Percentiles rank a stretch among this genome's conserved stretches.
phyloP scores from a whole-genome alignment of 441 rosid species.

The Gossypium davidsonii region DNA sequence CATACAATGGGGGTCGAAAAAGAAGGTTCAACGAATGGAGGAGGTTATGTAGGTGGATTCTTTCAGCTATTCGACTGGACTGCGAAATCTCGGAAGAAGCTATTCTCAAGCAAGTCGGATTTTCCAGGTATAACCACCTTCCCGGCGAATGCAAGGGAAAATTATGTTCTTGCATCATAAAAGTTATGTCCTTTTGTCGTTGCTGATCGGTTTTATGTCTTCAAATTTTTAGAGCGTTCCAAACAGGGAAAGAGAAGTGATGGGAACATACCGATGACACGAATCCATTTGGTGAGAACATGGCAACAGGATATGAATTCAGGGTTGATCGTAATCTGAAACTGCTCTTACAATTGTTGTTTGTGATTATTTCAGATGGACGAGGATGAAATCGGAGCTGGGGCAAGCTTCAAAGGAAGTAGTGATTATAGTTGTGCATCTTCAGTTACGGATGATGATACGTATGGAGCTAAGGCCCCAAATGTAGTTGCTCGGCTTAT shows the following conservation, averaged over 20 bases:
- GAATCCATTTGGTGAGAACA: slow-evolving; percentile 38
- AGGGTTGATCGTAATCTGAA: not conserved
- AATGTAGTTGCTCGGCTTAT: slow-evolving; percentile 94
- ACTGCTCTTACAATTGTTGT: slow-evolving; percentile 3
- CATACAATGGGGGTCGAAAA: slow-evolving; percentile 56
- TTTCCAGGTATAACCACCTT: slow-evolving; percentile 35
- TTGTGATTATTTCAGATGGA: slow-evolving; percentile 41
- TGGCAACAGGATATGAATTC: not conserved
- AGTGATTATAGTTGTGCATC: slow-evolving; percentile 87
- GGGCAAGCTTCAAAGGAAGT: slow-evolving; percentile 46
- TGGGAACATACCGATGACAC: slow-evolving; percentile 59
- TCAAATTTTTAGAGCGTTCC: slow-evolving; percentile 31
- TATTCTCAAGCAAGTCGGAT: slow-evolving; percentile 72
- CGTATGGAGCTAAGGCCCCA: slow-evolving; percentile 70
- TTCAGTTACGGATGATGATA: slow-evolving; percentile 84
- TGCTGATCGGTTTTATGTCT: slow-evolving; percentile 10
- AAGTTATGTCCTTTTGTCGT: slow-evolving; percentile 6
- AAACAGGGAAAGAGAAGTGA: slow-evolving; percentile 68
- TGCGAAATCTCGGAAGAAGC: slow-evolving; percentile 91
- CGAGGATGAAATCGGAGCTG: slow-evolving; percentile 56
- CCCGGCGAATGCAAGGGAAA: not conserved
- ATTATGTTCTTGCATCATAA: not conserved
- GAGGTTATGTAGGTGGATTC: slow-evolving; percentile 63
- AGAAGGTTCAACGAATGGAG: slow-evolving; percentile 51
- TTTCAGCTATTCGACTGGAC: slow-evolving; percentile 93